Percentiles rank a stretch among this genome's conserved stretches.
Conservation (phyloP, 2,329 filamentous ascomycete genomes). For the Tolypocladium tundrense region DNA sequence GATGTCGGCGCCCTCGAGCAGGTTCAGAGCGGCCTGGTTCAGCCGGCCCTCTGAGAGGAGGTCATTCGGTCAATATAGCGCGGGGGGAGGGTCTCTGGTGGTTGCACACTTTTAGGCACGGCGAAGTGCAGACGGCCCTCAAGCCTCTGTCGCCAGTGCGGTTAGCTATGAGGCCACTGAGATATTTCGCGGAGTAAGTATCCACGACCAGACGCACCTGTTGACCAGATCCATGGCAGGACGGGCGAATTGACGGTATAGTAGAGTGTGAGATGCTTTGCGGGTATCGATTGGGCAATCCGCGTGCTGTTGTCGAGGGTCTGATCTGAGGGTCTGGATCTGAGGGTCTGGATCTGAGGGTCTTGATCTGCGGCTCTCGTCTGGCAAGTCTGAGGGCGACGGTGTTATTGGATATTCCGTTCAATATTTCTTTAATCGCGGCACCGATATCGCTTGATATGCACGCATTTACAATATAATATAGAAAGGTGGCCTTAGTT, state of each 20-base stretch:
- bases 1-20: constrained; percentile 88
- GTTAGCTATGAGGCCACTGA: neutral
- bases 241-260: neutral
- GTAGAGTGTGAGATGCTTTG: neutral
- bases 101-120: constrained; percentile 79
- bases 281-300: neutral
- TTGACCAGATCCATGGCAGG: constrained; percentile 40
- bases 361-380: neutral
- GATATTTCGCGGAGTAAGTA: neutral
- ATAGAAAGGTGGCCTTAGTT: too few species aligned
- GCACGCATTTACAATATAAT: too few species aligned
- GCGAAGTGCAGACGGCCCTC: constrained; percentile 91
- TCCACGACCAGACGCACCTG: constrained; percentile 28
- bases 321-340: too few species aligned
- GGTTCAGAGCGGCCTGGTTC: constrained; percentile 76
- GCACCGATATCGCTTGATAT: too few species aligned
- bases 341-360: too few species aligned
- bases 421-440: too few species aligned
- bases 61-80: constrained; percentile 1
- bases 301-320: neutral
- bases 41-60: constrained; percentile 70
- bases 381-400: neutral
- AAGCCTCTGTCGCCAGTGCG: constrained; percentile 43
- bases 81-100: neutral
- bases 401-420: neutral